phyloP scores from a whole-genome alignment of 352 stramenopile species.

The Phytophthora citrophthora region DNA sequence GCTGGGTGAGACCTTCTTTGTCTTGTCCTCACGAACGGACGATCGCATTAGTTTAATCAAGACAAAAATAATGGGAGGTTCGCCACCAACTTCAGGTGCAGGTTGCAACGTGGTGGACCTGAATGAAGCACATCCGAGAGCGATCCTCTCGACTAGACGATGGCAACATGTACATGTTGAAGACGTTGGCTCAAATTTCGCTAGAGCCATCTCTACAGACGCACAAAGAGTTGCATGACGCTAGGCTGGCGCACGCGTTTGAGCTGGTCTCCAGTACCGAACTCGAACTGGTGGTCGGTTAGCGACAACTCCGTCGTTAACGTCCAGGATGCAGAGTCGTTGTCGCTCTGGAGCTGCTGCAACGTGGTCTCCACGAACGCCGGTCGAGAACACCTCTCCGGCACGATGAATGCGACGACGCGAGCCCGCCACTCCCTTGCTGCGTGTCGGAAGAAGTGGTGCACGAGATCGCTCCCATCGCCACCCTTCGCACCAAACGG shows the following conservation, averaged over 20 bases:
- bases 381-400: conserved; percentile 54
- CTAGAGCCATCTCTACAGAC: background rate
- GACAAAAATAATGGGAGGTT: background rate
- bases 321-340: conserved; percentile 24
- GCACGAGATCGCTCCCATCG: conserved; percentile 52
- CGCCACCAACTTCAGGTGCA: no score
- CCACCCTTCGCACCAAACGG: conserved; percentile 56
- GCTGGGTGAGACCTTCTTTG: conserved; percentile 10
- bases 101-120: background rate
- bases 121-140: background rate
- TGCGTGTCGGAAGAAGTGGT: conserved; percentile 56
- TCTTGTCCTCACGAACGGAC: conserved; percentile 16
- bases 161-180: background rate
- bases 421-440: conserved; percentile 54
- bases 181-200: no score
- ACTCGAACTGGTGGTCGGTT: conserved; percentile 63
- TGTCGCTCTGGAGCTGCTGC: conserved; percentile 16
- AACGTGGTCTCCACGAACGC: conserved; percentile 54
- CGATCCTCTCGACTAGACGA: conserved; percentile 7
- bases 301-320: conserved; percentile 42
- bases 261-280: conserved; percentile 33
- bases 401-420: conserved; percentile 76
- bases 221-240: conserved; percentile 50
- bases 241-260: conserved; percentile 77
- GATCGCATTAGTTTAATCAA: conserved; percentile 18